A percentile compares a stretch with the other conserved stretches of the same genome.
Evolutionary conservation across 257 asterid species (phyloP).

Genomic region (Ilex asprella): DNA sequence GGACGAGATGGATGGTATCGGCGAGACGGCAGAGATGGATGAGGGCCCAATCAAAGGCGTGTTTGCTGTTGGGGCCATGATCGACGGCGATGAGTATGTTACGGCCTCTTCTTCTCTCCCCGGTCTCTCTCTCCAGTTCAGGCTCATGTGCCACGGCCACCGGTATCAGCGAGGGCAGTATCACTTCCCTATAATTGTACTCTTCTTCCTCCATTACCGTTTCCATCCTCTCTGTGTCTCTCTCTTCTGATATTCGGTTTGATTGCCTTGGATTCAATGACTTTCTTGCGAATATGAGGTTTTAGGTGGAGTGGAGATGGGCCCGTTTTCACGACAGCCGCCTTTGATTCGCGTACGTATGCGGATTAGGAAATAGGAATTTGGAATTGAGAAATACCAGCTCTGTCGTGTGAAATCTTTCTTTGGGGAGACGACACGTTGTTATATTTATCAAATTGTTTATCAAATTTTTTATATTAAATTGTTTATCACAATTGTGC

Average conservation of each 20-base stretch:
- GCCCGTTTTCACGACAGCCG: too few relatives aligned
- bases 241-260: background rate
- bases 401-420: too few relatives aligned
- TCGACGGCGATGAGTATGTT: constrained; percentile 75
- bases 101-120: constrained; percentile 86
- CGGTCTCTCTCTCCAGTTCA: constrained; percentile 68
- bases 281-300: too few relatives aligned
- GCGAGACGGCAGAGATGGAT: constrained; percentile 87
- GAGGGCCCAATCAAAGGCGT: constrained; percentile 92
- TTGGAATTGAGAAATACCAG: too few relatives aligned
- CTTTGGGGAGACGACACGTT: too few relatives aligned
- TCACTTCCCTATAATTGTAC: constrained; percentile 78
- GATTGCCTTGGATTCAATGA: too few relatives aligned
- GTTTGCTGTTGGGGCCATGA: constrained; percentile 90
- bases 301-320: too few relatives aligned
- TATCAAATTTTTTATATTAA: too few relatives aligned
- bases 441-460: too few relatives aligned
- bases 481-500: too few relatives aligned
- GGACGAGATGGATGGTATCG: constrained; percentile 78
- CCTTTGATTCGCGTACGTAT: too few relatives aligned
- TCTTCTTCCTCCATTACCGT: constrained; percentile 66
- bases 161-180: constrained; percentile 52
- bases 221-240: constrained; percentile 37
- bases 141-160: constrained; percentile 40
- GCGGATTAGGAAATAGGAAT: too few relatives aligned